Evolutionary conservation across 371 early-diverging fungal genomes (phyloP).

Genomic region (Nosema granulosis): DNA sequence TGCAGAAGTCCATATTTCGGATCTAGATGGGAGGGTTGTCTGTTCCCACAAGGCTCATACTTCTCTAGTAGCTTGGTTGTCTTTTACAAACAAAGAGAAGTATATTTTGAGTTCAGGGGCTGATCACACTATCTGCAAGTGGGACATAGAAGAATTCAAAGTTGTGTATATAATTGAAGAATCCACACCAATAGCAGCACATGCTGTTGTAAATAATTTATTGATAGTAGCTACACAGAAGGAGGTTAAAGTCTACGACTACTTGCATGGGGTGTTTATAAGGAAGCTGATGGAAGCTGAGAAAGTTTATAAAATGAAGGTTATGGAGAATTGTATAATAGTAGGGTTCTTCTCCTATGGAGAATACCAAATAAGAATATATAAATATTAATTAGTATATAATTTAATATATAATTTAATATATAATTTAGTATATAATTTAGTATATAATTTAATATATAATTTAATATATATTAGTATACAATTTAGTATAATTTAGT

Average conservation of each 20-base stretch:
- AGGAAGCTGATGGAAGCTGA: slow-evolving; percentile 41
- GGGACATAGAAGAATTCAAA: slow-evolving; percentile 40
- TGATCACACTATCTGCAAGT: slow-evolving; percentile 58
- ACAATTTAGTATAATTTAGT: slow-evolving; percentile 3
- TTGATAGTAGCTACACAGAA: slow-evolving; percentile 55
- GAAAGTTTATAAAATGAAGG: background rate
- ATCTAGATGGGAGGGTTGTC: slow-evolving; percentile 30
- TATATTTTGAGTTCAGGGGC: slow-evolving; percentile 59
- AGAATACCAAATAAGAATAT: slow-evolving; percentile 16
- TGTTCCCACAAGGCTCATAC: slow-evolving; percentile 32
- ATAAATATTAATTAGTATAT: slow-evolving; percentile 1
- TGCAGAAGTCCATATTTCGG: slow-evolving; percentile 51
- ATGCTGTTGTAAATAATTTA: slow-evolving; percentile 50
- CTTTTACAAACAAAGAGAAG: slow-evolving; percentile 43
- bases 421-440: too few species aligned
- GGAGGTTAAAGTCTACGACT: slow-evolving; percentile 52
- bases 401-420: too few species aligned
- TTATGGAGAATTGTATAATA: background rate
- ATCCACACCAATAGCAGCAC: slow-evolving; percentile 31
- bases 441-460: too few species aligned
- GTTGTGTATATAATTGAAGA: slow-evolving; percentile 50
- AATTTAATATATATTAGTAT: too few species aligned
- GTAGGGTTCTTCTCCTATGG: background rate
- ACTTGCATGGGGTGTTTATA: slow-evolving; percentile 50
- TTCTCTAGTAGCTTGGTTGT: slow-evolving; percentile 46